Evolutionary conservation across 164 flowering plant species (phyloP).

Genomic region (Brasenia schreberi): DNA sequence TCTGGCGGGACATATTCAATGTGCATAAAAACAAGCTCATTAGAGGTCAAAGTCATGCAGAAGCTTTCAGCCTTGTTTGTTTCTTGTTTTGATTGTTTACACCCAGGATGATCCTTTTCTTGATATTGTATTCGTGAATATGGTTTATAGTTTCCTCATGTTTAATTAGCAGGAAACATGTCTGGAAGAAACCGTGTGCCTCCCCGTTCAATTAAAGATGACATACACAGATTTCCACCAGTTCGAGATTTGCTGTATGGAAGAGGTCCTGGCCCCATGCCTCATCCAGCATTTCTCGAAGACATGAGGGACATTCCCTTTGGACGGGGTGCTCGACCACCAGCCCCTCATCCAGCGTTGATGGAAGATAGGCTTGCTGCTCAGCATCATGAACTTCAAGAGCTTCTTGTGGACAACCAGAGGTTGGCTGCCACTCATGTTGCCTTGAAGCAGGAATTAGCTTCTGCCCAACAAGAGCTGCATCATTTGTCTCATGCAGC

Average conservation of each 20-base stretch:
- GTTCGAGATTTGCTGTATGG: constrained; percentile 39
- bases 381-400: constrained; percentile 78
- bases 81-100: no score
- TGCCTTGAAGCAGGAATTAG: constrained; percentile 84
- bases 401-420: constrained; percentile 67
- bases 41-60: no score
- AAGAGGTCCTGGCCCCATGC: constrained; percentile 25
- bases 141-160: no score
- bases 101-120: no score
- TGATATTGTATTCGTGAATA: no score
- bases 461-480: constrained; percentile 56
- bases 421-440: constrained; percentile 91
- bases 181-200: constrained; percentile 63
- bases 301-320: constrained; percentile 58
- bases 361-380: constrained; percentile 67
- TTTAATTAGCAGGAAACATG: no score
- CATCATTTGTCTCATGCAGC: constrained; percentile 41
- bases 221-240: constrained; percentile 28
- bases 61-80: no score
- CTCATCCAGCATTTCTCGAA: constrained; percentile 57
- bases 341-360: constrained; percentile 22
- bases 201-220: constrained; percentile 32
- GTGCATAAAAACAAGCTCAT: no score
- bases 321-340: constrained; percentile 42
- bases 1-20: no score